Percentiles rank a stretch among this genome's conserved stretches.
phyloP scores from a whole-genome alignment of 768 basidiomycete species.

The Cyclocybe aegerita region DNA sequence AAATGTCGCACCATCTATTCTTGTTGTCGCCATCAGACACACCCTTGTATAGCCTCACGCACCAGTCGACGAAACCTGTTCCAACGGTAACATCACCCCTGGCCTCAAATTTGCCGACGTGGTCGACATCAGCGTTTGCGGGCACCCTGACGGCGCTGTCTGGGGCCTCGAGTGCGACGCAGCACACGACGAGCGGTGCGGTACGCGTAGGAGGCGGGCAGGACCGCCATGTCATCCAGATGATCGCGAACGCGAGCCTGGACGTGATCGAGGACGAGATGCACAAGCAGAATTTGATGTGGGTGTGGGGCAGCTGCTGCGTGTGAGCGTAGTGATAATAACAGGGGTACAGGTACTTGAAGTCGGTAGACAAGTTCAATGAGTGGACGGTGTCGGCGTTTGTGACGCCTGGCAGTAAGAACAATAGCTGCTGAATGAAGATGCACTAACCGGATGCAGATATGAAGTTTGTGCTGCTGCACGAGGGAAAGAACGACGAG shows the following conservation, averaged over 20 bases:
- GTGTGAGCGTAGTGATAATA: conserved; percentile 13
- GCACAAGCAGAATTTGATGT: conserved; percentile 81
- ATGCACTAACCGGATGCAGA: conserved; percentile 47
- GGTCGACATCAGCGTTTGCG: conserved; percentile 91
- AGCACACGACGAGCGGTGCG: conserved; percentile 63
- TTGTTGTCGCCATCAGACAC: conserved; percentile 85
- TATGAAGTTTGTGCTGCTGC: conserved; percentile 92
- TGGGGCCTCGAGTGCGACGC: conserved; percentile 76
- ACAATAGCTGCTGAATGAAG: background rate
- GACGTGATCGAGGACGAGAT: conserved; percentile 94
- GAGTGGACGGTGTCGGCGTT: conserved; percentile 99
- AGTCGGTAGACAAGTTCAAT: conserved; percentile 95
- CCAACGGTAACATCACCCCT: conserved; percentile 62
- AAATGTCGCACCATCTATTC: conserved; percentile 87
- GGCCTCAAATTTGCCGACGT: conserved; percentile 81
- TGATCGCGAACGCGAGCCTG: conserved; percentile 96
- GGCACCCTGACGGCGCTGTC: conserved; percentile 86
- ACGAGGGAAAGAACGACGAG: conserved; percentile 96
- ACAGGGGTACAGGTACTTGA: conserved; percentile 74
- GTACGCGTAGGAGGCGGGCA: conserved; percentile 77
- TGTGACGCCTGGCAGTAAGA: conserved; percentile 90
- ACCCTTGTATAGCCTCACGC: conserved; percentile 80
- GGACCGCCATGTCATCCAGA: conserved; percentile 94
- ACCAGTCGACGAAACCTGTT: conserved; percentile 76
- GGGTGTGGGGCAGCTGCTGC: conserved; percentile 27